Evolutionary conservation across 805 yeast genomes (phyloP).

Genomic region (Metschnikowia amazonensis): DNA sequence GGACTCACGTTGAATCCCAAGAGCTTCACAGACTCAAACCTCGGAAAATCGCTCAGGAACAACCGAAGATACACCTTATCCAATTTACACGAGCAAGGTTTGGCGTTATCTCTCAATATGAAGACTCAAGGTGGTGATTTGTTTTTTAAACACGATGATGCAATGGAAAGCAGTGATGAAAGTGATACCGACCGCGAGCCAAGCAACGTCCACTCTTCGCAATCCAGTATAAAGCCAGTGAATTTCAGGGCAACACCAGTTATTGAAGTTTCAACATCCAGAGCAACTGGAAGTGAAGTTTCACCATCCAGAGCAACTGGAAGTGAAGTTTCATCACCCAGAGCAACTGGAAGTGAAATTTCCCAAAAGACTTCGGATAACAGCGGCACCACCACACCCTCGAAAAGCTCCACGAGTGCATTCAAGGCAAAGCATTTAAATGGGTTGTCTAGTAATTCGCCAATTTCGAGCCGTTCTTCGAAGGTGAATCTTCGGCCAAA

Average conservation of each 20-base stretch:
- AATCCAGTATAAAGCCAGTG: not conserved
- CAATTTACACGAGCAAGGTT: conserved; percentile 68
- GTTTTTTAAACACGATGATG: conserved; percentile 24
- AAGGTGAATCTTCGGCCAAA: conserved; percentile 49
- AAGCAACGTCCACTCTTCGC: conserved; percentile 3
- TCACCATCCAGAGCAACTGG: too few relatives aligned
- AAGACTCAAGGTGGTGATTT: conserved; percentile 45
- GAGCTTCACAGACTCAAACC: conserved; percentile 8
- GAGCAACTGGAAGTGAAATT: not conserved
- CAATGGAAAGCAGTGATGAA: conserved; percentile 24
- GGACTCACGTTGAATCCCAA: conserved; percentile 20
- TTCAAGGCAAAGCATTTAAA: conserved; percentile 6
- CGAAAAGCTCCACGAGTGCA: not conserved
- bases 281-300: too few relatives aligned
- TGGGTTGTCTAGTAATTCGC: conserved; percentile 19
- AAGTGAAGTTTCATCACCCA: not conserved
- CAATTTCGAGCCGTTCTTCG: conserved; percentile 31
- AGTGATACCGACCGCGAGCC: conserved; percentile 23
- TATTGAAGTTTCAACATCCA: too few relatives aligned
- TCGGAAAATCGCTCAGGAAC: conserved; percentile 19
- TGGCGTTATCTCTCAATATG: conserved; percentile 67
- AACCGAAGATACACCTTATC: conserved; percentile 52
- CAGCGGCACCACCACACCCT: not conserved
- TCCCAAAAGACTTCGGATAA: not conserved
- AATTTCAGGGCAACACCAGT: not conserved